Base-by-base conservation (phyloP, 768 basidiomycete species). In the Kwoniella sp. region DNA sequence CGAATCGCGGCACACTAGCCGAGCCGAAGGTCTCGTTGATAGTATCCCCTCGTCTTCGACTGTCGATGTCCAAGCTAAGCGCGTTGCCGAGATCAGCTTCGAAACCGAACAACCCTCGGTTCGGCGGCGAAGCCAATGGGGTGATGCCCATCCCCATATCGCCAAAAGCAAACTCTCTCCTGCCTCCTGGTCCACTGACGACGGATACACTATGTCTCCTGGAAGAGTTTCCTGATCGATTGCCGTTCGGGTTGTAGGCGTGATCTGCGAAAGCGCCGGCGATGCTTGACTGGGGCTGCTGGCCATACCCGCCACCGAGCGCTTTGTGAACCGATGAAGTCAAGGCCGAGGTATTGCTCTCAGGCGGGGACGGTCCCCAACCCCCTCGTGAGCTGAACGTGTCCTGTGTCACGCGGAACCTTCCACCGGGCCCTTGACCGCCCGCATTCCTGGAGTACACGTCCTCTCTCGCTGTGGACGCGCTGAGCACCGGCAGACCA, bases 151-250 rank as follows among this genome's bases (percentile, higher is more conserved):
- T 60, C 2, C 60, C 63, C 12, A 50, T 41, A 27, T 61, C 62
- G 14, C 62, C 64, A 48, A 73, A 71, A 12, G 59, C 57, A 34
- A 71, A 65, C 17, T 70, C 70, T 37, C 72, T 48, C 17, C 69
- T 34, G 17, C 69, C 67, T 15, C 60, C 60, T 2, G 66, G 66
- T 12, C 71, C 69, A 38, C 66, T 60, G 8, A 70, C 69, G 11
- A 73, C 67, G 7, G 70, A 71, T 10, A 73, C 67, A 31, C 62
- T 65, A 38, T 73, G 72, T 28, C 72, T 46, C 14, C 72, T 46
- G 23, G 59, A 62, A 17, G 64, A 67, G 0, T 66, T 59, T 10
- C 72, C 72, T 2, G 68, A 70, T 46, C 50, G 38, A 1, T 46
- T 54, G 6, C 69, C 69, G 34, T 56, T 59, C n/a, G 36, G 2